Conservation (phyloP, 2,329 filamentous ascomycete genomes). For the Fusarium cicatricum region DNA sequence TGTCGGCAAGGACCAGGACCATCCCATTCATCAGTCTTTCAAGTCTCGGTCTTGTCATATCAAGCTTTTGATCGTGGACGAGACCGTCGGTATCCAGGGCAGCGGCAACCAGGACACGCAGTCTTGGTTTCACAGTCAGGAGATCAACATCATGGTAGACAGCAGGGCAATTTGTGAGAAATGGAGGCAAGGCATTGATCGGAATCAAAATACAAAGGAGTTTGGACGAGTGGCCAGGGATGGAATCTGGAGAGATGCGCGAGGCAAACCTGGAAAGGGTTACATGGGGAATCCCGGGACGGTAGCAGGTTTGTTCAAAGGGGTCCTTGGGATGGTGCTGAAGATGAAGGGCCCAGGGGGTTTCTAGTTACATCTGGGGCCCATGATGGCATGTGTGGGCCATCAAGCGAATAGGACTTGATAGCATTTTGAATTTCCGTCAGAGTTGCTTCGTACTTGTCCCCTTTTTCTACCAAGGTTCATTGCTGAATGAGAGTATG, state of each 20-base stretch:
- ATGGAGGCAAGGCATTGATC: slow-evolving; percentile 68
- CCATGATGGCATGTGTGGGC: too few species aligned
- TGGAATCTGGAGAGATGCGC: slow-evolving; percentile 29
- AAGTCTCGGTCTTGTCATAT: slow-evolving; percentile 77
- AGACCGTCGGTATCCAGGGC: slow-evolving; percentile 73
- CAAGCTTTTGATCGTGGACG: slow-evolving; percentile 80
- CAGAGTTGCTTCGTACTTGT: too few species aligned
- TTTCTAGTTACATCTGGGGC: too few species aligned
- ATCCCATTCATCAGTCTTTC: slow-evolving; percentile 70
- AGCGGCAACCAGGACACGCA: slow-evolving; percentile 85
- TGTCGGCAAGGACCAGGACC: slow-evolving; percentile 75
- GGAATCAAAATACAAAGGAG: slow-evolving; percentile 72
- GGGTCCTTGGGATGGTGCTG: slow-evolving; percentile 18
- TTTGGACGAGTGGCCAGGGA: slow-evolving; percentile 57
- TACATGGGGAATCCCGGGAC: slow-evolving; percentile 33
- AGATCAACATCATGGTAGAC: slow-evolving; percentile 80
- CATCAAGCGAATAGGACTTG: too few species aligned
- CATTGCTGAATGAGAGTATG: too few species aligned
- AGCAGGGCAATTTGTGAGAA: slow-evolving; percentile 64
- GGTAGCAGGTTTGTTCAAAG: slow-evolving; percentile 20
- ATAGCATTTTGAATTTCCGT: too few species aligned
- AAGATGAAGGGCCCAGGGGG: slow-evolving; percentile 27
- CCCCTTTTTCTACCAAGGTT: too few species aligned
- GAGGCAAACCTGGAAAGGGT: slow-evolving; percentile 19
- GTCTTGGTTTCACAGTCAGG: slow-evolving; percentile 80